Evolutionary conservation across 192 early-diverging fungal genomes (phyloP), one percentile per base, ranked within the genome.

Genomic region (Radiomyces spectabilis): DNA sequence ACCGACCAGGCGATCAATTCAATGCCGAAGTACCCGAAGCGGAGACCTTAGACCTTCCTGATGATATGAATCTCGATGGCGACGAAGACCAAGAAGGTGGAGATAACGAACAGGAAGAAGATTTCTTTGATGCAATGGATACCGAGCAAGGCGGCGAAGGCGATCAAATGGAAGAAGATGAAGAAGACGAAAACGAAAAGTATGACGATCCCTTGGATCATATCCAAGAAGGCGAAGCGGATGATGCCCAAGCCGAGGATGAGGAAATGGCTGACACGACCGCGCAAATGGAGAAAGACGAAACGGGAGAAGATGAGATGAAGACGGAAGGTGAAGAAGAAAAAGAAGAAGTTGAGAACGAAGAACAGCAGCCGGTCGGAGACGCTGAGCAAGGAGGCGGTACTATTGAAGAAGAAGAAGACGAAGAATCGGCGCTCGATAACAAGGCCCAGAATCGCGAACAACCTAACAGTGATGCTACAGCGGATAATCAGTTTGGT

Each of bases 41-140:
- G 4, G 85, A 90, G 40, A 85, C 80, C 25, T 59, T 86, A 53
- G 85, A 91, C 32, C 63, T 93, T 24, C 88, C 88, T 8, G 89
- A 93, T 30, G 80, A 91, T 38, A 48, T 92, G 71, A 77, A 84
- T 50, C 64, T 91, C 43, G 85, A 88, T 56, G 85, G 71, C 24
- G 73, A 67, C 19, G 75, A 75, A 19, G 74, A 72, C 9, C 66
- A 77, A n/a, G 72, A 75, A 16, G 72, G 76, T 26, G 75, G 72
- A 29, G 71, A 53, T 42, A 73, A 82, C 29, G 81, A 78, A 15
- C 55, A 78, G 7, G 62, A 74, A 7, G 71, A 73, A 25, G 77
- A 71, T 19, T 70, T 69, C 46, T 68, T 78, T 30, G 70, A 79
- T 48, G 74, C 77, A 26, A 72, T 81, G 61, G 80, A 73, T 55